Percentiles rank a stretch among this genome's conserved stretches.
phyloP scores from a whole-genome alignment of 495 filamentous ascomycete species.

The Neurospora discreta region DNA sequence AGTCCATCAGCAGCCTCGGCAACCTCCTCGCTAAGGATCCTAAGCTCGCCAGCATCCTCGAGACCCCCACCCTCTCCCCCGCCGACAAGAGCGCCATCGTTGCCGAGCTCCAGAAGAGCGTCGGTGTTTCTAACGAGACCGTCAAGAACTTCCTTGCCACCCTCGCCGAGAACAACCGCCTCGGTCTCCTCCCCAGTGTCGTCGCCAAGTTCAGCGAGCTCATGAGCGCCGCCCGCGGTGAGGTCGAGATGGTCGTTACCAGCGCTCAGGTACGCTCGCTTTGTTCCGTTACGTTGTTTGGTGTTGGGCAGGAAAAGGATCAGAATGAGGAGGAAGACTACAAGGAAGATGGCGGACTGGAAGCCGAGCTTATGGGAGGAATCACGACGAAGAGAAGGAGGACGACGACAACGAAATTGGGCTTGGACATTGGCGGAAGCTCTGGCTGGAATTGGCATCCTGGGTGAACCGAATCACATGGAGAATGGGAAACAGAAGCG shows the following conservation, averaged over 20 bases:
- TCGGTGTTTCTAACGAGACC: slow-evolving; percentile 59
- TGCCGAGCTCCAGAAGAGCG: slow-evolving; percentile 68
- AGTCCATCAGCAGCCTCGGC: slow-evolving; percentile 58
- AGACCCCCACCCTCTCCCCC: slow-evolving; percentile 63
- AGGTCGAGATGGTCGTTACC: slow-evolving; percentile 85
- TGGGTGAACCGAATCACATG: neutral
- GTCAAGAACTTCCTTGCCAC: slow-evolving; percentile 88
- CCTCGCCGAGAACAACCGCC: slow-evolving; percentile 90
- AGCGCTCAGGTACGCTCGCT: slow-evolving; percentile 64
- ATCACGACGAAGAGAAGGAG: neutral
- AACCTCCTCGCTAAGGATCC: slow-evolving; percentile 64
- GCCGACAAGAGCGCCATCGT: slow-evolving; percentile 77
- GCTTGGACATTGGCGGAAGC: neutral
- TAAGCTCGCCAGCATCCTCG: slow-evolving; percentile 66
- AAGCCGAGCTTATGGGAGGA: neutral
- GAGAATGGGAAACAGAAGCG: neutral
- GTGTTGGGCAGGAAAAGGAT: neutral
- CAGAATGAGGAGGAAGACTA: neutral
- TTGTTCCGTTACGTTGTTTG: neutral
- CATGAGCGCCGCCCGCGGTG: slow-evolving; percentile 80
- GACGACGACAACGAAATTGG: neutral
- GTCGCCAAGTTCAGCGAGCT: slow-evolving; percentile 77
- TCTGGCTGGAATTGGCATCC: neutral
- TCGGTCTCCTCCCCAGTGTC: slow-evolving; percentile 69
- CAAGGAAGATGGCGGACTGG: neutral